phyloP scores from a whole-genome alignment of 768 basidiomycete species.

The Erythrobasidium yunnanense region DNA sequence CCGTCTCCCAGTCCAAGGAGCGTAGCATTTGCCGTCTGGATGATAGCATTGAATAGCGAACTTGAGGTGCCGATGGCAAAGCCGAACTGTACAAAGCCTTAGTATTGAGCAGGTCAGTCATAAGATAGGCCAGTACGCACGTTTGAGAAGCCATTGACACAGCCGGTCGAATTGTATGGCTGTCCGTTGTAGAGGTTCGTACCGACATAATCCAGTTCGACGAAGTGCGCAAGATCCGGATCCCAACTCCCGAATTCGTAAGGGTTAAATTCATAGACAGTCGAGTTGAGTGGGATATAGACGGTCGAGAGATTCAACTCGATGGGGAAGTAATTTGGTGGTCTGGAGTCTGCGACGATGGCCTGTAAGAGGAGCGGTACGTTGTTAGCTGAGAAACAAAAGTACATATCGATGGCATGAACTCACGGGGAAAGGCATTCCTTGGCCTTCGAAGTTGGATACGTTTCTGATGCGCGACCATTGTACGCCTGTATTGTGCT shows the following conservation, averaged over 20 bases:
- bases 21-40: slow-evolving; percentile 29
- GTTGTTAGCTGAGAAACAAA: too few relatives aligned
- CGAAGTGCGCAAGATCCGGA: slow-evolving; percentile 58
- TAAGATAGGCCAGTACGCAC: slow-evolving; percentile 37
- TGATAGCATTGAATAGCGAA: slow-evolving; percentile 41
- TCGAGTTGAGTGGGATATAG: slow-evolving; percentile 33
- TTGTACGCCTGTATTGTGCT: slow-evolving; percentile 63
- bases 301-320: slow-evolving; percentile 25
- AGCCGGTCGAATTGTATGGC: slow-evolving; percentile 51
- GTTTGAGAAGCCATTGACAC: slow-evolving; percentile 66
- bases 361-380: slow-evolving; percentile 1
- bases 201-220: slow-evolving; percentile 50
- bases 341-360: slow-evolving; percentile 20
- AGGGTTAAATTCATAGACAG: slow-evolving; percentile 31
- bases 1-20: slow-evolving; percentile 37
- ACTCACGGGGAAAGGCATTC: slow-evolving; percentile 58
- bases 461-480: slow-evolving; percentile 51
- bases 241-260: slow-evolving; percentile 57
- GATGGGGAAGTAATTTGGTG: slow-evolving; percentile 16
- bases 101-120: not conserved
- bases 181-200: slow-evolving; percentile 54
- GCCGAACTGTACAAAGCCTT: slow-evolving; percentile 34
- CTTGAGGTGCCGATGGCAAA: slow-evolving; percentile 65
- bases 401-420: too few relatives aligned
- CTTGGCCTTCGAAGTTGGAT: slow-evolving; percentile 48